A percentile compares a stretch with the other conserved stretches of the same genome.
These are phyloP conservation scores for Cystobasidium pallidum DNA, from an alignment of 1,284 basidiomycete genomes.

Conservation along the genomic window DNA sequence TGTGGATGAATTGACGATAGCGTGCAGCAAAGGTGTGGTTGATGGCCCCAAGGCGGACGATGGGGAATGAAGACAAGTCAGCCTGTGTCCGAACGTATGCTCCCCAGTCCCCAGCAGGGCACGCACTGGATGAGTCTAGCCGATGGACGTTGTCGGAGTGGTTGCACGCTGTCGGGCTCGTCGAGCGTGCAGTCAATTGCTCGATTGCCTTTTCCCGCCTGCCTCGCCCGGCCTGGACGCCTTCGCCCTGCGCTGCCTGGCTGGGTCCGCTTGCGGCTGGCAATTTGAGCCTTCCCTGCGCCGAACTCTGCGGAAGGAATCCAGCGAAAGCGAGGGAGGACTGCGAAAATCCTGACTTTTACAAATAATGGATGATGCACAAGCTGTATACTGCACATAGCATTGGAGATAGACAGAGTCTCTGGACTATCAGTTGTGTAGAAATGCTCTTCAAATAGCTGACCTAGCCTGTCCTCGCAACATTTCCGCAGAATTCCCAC, in stretches of 20 bases:
- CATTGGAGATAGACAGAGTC: background rate
- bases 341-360: background rate
- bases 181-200: background rate
- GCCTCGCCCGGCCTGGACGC: background rate
- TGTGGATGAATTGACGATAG: background rate
- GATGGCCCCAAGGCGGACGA: too few species aligned
- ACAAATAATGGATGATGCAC: background rate
- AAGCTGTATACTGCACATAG: background rate
- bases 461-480: too few species aligned
- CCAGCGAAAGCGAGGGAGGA: background rate
- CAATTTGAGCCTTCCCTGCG: background rate
- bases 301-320: background rate
- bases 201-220: slow-evolving; percentile 1
- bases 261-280: too few species aligned
- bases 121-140: slow-evolving; percentile 9
- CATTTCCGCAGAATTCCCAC: too few species aligned
- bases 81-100: background rate
- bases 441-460: too few species aligned
- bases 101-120: background rate
- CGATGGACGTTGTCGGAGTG: slow-evolving; percentile 3
- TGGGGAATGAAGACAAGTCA: background rate
- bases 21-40: background rate
- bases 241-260: background rate
- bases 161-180: background rate
- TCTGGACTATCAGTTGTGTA: too few species aligned